These are phyloP conservation scores for Lipomyces yamanashiensis DNA, from an alignment of 805 yeast species.

Conservation along the genomic window DNA sequence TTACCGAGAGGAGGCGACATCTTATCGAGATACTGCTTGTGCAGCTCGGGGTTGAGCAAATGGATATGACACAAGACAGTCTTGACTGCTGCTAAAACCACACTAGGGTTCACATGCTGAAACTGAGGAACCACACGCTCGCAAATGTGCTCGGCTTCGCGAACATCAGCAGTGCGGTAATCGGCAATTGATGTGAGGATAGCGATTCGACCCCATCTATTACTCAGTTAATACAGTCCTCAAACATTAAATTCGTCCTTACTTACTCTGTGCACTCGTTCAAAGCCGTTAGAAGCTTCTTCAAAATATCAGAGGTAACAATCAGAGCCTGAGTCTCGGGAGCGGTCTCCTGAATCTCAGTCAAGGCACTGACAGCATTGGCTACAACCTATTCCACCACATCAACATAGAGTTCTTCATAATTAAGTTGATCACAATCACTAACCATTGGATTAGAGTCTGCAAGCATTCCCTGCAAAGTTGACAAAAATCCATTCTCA, in stretches of 20 bases:
- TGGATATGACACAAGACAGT: conserved; percentile 74
- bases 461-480: conserved; percentile 66
- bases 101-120: conserved; percentile 96
- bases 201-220: conserved; percentile 88
- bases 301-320: conserved; percentile 49
- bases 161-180: conserved; percentile 58
- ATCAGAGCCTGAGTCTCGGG: conserved; percentile 55
- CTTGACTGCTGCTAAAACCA: conserved; percentile 82
- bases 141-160: conserved; percentile 81
- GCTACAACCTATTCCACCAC: conserved; percentile 61
- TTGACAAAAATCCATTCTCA: conserved; percentile 82
- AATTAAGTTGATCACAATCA: not conserved
- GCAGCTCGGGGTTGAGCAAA: conserved; percentile 44
- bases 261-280: conserved; percentile 90
- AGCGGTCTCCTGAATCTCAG: conserved; percentile 77
- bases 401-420: not conserved
- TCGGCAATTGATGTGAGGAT: conserved; percentile 81
- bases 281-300: conserved; percentile 74
- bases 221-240: not conserved
- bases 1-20: conserved; percentile 41
- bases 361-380: conserved; percentile 83
- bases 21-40: conserved; percentile 39
- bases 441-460: conserved; percentile 90
- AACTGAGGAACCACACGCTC: conserved; percentile 92
- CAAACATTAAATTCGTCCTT: too few relatives aligned